Evolutionary conservation across 768 basidiomycete genomes (phyloP).

Genomic region (Boletus rubescentipes): DNA sequence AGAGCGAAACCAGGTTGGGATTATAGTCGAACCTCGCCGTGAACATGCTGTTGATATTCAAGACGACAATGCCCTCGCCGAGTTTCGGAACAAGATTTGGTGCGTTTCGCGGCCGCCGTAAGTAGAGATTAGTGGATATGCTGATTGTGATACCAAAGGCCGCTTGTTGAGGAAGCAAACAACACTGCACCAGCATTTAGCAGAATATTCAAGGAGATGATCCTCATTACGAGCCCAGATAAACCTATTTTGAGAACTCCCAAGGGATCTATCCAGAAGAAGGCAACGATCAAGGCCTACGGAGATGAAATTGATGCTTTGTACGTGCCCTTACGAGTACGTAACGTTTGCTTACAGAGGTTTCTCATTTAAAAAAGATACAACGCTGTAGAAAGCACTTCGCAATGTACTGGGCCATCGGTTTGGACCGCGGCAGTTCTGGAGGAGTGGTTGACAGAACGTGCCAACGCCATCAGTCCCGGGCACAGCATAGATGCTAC

Average conservation of each 20-base stretch:
- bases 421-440: conserved; percentile 1
- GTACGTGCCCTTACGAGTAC: too few species aligned
- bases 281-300: conserved; percentile 19
- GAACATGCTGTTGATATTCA: conserved; percentile 13
- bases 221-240: neutral
- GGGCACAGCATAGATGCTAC: neutral
- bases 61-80: conserved; percentile 5
- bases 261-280: conserved; percentile 24
- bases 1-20: conserved; percentile 29
- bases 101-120: too few species aligned
- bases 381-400: neutral
- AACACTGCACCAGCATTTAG: neutral
- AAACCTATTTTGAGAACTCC: conserved; percentile 33
- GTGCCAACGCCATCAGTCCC: neutral
- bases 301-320: conserved; percentile 23
- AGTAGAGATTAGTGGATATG: too few species aligned
- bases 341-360: neutral
- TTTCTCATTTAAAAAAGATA: conserved; percentile 6
- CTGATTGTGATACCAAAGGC: too few species aligned
- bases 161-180: neutral
- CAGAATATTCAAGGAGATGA: neutral
- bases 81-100: conserved; percentile 27
- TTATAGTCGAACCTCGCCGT: too few species aligned
- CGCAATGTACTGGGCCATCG: too few species aligned
- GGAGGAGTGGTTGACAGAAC: conserved; percentile 5